Base-by-base conservation (phyloP, 176 grass and related monocot genomes). In the Aegilops umbellulata region DNA sequence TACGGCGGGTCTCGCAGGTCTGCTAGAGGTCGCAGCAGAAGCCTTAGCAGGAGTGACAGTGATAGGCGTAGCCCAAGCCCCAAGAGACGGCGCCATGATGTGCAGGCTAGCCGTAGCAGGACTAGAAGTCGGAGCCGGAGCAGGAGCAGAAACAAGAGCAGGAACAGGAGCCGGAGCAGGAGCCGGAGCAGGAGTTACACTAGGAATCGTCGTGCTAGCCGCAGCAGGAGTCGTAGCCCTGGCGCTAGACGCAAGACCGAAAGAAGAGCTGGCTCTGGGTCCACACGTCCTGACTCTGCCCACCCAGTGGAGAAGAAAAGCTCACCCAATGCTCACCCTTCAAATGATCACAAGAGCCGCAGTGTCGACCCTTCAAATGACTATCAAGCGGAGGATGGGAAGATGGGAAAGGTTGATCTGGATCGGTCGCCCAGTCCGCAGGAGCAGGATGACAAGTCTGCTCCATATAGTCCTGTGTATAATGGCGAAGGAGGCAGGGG, bases 21-120 rank as follows among this genome's bases (percentile, higher is more conserved):
- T 49, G 84, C 49, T 61, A 88, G 85, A 91, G 80, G 86, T 60
- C 83, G 82, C 35, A 88, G 87, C 53, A 80, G 84, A 80, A 97
- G 92, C 53, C 84, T 67, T 65, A 90, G 86, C 72, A 84, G 88
- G 53, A 92, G 90, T 82, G 75, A 84, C 34, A 95, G 93, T 84
- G 89, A 81, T 67, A 90, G 89, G 57, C 78, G 74, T 17, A 94
- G 92, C 80, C 90, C 44, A 68, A 97, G 91, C 68, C 89, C 90
- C 82, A 94, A 90, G 86, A 83, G 76, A 47, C 85, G 74, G 1
- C 78, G 80, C 22, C 86, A 87, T 92, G 91, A 87, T 4, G 31
- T 83, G 89, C 79, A 62, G 49, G 30, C 79, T 82, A 84, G 70
- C 10, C 89, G 72, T 49, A 85, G 87, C 70, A 87, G 84, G 55